Conservation (phyloP, 2,329 filamentous ascomycete species). For the Neobulgaria alba region DNA sequence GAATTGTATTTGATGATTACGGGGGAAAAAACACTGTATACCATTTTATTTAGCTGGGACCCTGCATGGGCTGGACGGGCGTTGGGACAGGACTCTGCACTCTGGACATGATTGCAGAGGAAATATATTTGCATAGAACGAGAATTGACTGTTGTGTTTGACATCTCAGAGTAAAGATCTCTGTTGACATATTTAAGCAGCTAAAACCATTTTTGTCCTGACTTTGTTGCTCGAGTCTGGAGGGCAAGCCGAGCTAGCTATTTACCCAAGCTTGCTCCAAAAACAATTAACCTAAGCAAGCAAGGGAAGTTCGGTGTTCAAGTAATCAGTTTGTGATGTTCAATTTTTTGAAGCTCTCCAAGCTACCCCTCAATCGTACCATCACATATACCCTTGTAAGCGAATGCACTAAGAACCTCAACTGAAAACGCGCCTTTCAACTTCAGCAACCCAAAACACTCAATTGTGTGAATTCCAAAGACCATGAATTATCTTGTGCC, state of each 20-base stretch:
- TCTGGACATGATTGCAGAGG: slow-evolving; percentile 3
- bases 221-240: too few species aligned
- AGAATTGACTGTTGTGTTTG: slow-evolving; percentile 22
- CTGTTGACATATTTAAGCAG: too few species aligned
- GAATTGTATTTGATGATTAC: slow-evolving; percentile 4
- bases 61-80: slow-evolving; percentile 2
- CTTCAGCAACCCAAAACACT: too few species aligned
- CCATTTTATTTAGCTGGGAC: slow-evolving; percentile 5
- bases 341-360: too few species aligned
- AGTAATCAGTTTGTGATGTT: too few species aligned
- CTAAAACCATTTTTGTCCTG: too few species aligned
- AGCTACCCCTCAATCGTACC: too few species aligned
- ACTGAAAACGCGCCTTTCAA: neutral
- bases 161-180: slow-evolving; percentile 22
- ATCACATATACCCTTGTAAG: too few species aligned
- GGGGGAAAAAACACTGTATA: slow-evolving; percentile 11
- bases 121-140: slow-evolving; percentile 8
- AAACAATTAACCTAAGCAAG: too few species aligned
- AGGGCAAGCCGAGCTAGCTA: too few species aligned
- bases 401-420: slow-evolving; percentile 10
- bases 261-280: too few species aligned
- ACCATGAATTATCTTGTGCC: slow-evolving; percentile 23
- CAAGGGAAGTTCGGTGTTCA: slow-evolving; percentile 15
- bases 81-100: slow-evolving; percentile 1
- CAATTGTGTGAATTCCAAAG: slow-evolving; percentile 1